phyloP scores from a whole-genome alignment of 1,139 yeast species.

The Tardiomyces digboiensis region DNA sequence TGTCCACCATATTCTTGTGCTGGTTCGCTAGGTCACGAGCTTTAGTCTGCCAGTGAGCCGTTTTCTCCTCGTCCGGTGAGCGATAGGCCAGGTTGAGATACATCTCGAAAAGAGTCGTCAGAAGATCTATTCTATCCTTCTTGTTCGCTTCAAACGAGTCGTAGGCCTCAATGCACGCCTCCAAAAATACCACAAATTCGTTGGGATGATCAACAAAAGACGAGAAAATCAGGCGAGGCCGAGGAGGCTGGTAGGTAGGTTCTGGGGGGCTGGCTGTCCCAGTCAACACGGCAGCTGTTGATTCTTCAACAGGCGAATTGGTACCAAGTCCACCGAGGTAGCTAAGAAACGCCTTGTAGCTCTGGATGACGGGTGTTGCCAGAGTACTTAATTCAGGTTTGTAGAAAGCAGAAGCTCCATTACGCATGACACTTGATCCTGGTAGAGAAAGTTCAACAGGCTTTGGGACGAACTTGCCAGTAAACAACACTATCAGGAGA shows the following conservation, averaged over 20 bases:
- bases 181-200: constrained; percentile 88
- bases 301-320: not conserved
- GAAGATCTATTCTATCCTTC: constrained; percentile 60
- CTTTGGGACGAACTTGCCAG: constrained; percentile 64
- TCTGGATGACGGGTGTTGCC: constrained; percentile 40
- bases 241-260: constrained; percentile 88
- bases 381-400: constrained; percentile 3
- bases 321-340: constrained; percentile 35
- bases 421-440: not conserved
- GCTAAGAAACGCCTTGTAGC: constrained; percentile 58
- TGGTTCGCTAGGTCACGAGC: constrained; percentile 45
- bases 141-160: constrained; percentile 65
- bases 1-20: constrained; percentile 39
- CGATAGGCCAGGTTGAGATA: constrained; percentile 54
- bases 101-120: constrained; percentile 74
- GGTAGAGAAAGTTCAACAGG: not conserved
- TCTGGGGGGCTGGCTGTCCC: constrained; percentile 10
- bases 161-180: constrained; percentile 79
- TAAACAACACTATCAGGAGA: constrained; percentile 73
- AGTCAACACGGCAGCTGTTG: not conserved
- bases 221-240: constrained; percentile 79
- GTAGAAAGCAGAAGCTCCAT: not conserved
- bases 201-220: constrained; percentile 77
- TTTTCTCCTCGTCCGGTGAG: constrained; percentile 28
- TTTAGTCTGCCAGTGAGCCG: constrained; percentile 50